Evolutionary conservation across 305 asterid genomes (phyloP).

Genomic region (Striga hermonthica): DNA sequence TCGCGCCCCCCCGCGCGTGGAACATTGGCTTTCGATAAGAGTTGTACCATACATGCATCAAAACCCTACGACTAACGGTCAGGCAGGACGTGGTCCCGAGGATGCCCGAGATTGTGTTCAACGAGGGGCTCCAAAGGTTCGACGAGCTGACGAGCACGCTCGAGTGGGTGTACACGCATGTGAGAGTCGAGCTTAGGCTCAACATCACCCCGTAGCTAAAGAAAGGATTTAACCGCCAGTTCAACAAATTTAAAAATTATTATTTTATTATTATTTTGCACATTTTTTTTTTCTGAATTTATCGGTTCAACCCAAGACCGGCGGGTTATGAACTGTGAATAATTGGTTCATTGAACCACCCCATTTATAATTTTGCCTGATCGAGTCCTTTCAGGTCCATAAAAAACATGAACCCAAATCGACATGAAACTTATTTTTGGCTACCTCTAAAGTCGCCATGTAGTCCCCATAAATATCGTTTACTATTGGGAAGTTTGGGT

Average conservation of each 20-base stretch:
- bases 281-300: too few relatives aligned
- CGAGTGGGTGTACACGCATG: slow-evolving; percentile 82
- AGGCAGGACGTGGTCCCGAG: slow-evolving; percentile 66
- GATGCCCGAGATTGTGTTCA: slow-evolving; percentile 67
- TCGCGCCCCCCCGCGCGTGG: slow-evolving; percentile 77
- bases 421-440: too few relatives aligned
- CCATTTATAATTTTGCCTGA: too few relatives aligned
- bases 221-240: slow-evolving; percentile 43
- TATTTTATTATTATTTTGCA: too few relatives aligned
- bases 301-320: too few relatives aligned
- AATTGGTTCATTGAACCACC: too few relatives aligned
- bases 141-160: slow-evolving; percentile 61
- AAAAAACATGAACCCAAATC: too few relatives aligned
- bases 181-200: slow-evolving; percentile 60
- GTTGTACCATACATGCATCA: slow-evolving; percentile 56
- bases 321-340: slow-evolving; percentile 51
- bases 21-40: slow-evolving; percentile 75
- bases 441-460: too few relatives aligned
- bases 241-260: too few relatives aligned
- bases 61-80: slow-evolving; percentile 49
- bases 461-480: too few relatives aligned
- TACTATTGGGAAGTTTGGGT: too few relatives aligned
- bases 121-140: slow-evolving; percentile 62
- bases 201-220: slow-evolving; percentile 62
- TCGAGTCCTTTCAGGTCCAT: too few relatives aligned